A percentile compares a stretch with the other conserved stretches of the same genome.
These are phyloP conservation scores for Lathyrus sativus DNA, from an alignment of 306 rosid species.

Conservation along the genomic window DNA sequence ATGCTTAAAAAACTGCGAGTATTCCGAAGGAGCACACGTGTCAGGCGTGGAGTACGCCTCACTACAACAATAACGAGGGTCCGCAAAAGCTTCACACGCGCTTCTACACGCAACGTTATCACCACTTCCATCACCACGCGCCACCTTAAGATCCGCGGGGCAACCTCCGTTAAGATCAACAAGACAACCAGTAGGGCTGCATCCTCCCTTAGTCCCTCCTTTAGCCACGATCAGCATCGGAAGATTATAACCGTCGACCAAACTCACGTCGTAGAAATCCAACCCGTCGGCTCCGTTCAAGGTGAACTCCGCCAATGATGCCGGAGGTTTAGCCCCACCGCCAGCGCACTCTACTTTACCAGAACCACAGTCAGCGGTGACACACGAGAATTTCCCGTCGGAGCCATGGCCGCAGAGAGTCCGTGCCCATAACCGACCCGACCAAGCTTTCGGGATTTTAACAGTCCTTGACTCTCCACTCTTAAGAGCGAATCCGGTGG, in stretches of 20 bases:
- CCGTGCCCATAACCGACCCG: slow-evolving; percentile 94
- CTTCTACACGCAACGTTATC: slow-evolving; percentile 76
- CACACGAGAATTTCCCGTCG: slow-evolving; percentile 64
- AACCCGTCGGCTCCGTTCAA: slow-evolving; percentile 79
- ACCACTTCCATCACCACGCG: slow-evolving; percentile 45
- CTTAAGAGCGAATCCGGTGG: slow-evolving; percentile 71
- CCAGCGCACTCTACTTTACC: slow-evolving; percentile 71
- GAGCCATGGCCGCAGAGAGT: slow-evolving; percentile 63
- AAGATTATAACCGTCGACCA: slow-evolving; percentile 91
- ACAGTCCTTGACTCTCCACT: slow-evolving; percentile 62
- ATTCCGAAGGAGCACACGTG: slow-evolving; percentile 70
- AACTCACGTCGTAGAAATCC: slow-evolving; percentile 93
- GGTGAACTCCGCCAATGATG: slow-evolving; percentile 89
- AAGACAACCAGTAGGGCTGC: slow-evolving; percentile 84
- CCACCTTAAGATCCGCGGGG: slow-evolving; percentile 58
- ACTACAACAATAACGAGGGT: slow-evolving; percentile 81
- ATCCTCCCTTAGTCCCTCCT: slow-evolving; percentile 75
- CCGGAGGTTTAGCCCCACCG: slow-evolving; percentile 93
- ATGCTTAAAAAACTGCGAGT: slow-evolving; percentile 64
- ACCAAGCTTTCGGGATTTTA: slow-evolving; percentile 69
- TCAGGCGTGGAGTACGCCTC: slow-evolving; percentile 82
- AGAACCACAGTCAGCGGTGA: slow-evolving; percentile 88
- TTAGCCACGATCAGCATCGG: slow-evolving; percentile 77
- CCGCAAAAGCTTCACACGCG: slow-evolving; percentile 95
- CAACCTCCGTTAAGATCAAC: slow-evolving; percentile 81